phyloP scores from a whole-genome alignment of 768 basidiomycete species.

The Porphyrellus cyaneotinctus region DNA sequence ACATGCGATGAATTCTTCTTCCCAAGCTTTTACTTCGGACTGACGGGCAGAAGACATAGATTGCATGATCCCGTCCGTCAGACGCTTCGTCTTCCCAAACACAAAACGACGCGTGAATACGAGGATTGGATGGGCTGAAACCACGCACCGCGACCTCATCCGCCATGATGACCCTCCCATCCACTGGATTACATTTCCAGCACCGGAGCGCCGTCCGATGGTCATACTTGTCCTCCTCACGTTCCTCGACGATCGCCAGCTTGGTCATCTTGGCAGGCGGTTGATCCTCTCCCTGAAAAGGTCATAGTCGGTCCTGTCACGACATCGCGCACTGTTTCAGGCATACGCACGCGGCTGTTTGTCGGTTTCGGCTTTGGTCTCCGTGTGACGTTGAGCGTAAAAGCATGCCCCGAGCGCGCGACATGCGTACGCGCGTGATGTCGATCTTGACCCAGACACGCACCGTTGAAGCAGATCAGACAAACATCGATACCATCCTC shows the following conservation, averaged over 20 bases:
- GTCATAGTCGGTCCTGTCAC: not conserved
- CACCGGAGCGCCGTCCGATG: slow-evolving; percentile 62
- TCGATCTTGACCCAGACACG: slow-evolving; percentile 59
- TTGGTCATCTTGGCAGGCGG: slow-evolving; percentile 89
- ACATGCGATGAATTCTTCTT: slow-evolving; percentile 87
- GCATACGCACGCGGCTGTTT: slow-evolving; percentile 56
- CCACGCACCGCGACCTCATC: slow-evolving; percentile 33
- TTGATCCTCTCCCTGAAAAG: slow-evolving; percentile 59
- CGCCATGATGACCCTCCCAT: slow-evolving; percentile 44
- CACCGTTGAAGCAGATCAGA: slow-evolving; percentile 91
- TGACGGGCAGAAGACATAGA: slow-evolving; percentile 88
- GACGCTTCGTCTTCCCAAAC: slow-evolving; percentile 42
- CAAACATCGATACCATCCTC: slow-evolving; percentile 84
- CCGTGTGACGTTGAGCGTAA: slow-evolving; percentile 80
- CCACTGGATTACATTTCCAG: slow-evolving; percentile 62
- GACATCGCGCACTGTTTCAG: too few relatives aligned
- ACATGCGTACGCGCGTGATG: slow-evolving; percentile 75
- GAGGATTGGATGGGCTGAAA: not conserved
- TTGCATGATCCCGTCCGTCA: slow-evolving; percentile 68
- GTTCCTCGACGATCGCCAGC: slow-evolving; percentile 81
- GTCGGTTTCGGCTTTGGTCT: slow-evolving; percentile 50
- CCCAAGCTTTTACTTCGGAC: slow-evolving; percentile 96
- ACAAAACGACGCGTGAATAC: not conserved
- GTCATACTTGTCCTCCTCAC: slow-evolving; percentile 87
- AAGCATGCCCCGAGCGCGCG: slow-evolving; percentile 65